Evolutionary conservation across 2,329 filamentous ascomycete genomes (phyloP).

Genomic region (Coniochaeta sp.): DNA sequence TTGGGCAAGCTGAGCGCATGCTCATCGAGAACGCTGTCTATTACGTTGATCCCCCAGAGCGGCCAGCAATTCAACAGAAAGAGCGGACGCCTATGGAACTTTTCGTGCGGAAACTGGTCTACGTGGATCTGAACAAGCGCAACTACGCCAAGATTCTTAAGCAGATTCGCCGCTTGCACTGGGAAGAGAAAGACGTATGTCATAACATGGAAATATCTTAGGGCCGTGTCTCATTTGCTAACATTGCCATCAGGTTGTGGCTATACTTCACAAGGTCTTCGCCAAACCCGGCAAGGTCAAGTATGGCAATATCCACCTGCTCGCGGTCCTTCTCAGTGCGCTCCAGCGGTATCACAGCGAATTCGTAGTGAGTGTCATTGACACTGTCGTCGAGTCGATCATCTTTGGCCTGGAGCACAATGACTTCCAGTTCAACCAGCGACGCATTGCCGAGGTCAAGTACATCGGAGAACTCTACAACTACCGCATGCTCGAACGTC

Average conservation of each 20-base stretch:
- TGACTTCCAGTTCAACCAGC: slow-evolving; percentile 96
- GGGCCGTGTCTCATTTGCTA: slow-evolving; percentile 7
- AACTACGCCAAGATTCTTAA: slow-evolving; percentile 92
- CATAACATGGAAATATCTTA: background rate
- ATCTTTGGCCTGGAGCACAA: slow-evolving; percentile 86
- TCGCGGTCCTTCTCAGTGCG: slow-evolving; percentile 82
- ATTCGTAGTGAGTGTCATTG: slow-evolving; percentile 86
- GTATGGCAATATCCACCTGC: slow-evolving; percentile 90
- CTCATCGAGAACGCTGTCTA: slow-evolving; percentile 97
- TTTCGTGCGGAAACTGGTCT: slow-evolving; percentile 88
- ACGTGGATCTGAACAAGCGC: slow-evolving; percentile 87
- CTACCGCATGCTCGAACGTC: slow-evolving; percentile 93
- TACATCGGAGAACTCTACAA: slow-evolving; percentile 96
- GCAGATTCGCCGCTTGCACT: slow-evolving; percentile 90
- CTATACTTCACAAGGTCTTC: slow-evolving; percentile 74
- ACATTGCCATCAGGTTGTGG: slow-evolving; percentile 18
- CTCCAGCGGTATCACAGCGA: slow-evolving; percentile 87
- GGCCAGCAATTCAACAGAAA: slow-evolving; percentile 92
- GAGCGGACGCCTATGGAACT: slow-evolving; percentile 89
- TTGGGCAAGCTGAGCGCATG: slow-evolving; percentile 95
- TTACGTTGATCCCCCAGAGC: slow-evolving; percentile 91
- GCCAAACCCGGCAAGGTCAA: slow-evolving; percentile 96
- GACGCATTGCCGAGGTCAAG: slow-evolving; percentile 89
- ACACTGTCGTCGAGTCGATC: slow-evolving; percentile 84
- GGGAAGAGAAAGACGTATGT: slow-evolving; percentile 80